Conservation (phyloP, 129 eudicot genomes). For the Helianthus tuberosus region DNA sequence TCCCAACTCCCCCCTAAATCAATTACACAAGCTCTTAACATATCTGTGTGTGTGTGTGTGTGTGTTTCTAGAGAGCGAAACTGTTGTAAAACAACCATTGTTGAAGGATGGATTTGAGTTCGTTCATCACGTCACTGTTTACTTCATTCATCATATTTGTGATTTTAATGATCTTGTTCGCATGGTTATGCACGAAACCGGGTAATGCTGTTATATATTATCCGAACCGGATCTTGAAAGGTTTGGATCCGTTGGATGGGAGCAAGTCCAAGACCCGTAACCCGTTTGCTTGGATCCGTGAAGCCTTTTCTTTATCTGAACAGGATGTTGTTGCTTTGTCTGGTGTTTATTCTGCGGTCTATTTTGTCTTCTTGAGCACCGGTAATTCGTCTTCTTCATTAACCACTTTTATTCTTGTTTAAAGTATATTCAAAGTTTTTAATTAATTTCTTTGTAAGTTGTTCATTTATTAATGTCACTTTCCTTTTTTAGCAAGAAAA, state of each 20-base stretch:
- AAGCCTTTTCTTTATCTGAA: slow-evolving; percentile 68
- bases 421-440: background rate
- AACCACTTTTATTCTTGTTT: background rate
- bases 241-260: slow-evolving; percentile 83
- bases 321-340: slow-evolving; percentile 59
- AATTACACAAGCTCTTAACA: too few species aligned
- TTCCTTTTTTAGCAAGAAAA: slow-evolving; percentile 16
- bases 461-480: background rate
- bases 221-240: slow-evolving; percentile 85
- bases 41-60: too few species aligned
- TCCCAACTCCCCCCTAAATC: too few species aligned
- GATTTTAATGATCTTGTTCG: slow-evolving; percentile 72
- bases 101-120: slow-evolving; percentile 70
- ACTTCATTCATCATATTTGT: slow-evolving; percentile 76
- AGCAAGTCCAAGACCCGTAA: slow-evolving; percentile 49
- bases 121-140: slow-evolving; percentile 76
- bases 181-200: slow-evolving; percentile 65
- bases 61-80: background rate
- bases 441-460: slow-evolving; percentile 2
- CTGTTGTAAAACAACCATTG: too few species aligned
- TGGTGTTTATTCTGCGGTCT: slow-evolving; percentile 95
- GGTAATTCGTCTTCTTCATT: too few species aligned
- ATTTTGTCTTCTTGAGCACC: slow-evolving; percentile 49
- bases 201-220: slow-evolving; percentile 68
- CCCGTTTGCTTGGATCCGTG: slow-evolving; percentile 91